Evolutionary conservation across 1,284 basidiomycete genomes (phyloP), one percentile per base, ranked within the genome.

Genomic region (Ustilago xerochloae): DNA sequence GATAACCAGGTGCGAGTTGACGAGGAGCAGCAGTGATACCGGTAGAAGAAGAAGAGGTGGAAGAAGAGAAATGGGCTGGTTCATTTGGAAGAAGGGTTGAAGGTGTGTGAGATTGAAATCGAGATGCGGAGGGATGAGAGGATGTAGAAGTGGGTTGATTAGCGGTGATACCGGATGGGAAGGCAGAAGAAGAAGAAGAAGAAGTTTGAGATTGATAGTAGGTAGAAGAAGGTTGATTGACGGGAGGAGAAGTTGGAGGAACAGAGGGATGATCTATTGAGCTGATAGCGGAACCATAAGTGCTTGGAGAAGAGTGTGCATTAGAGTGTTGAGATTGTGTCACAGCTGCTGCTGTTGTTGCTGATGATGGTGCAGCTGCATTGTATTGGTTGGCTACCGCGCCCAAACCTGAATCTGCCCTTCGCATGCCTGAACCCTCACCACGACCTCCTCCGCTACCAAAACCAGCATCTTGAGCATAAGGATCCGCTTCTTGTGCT

Each of bases 1-100:
- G 78, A 30, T 78, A 78, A 32, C 76, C 74, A 0, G 77, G 78
- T 1, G 71, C 70, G 0, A 79, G 52, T 33, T 72, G 70, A 8
- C 68, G 59, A 0, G 65, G 71, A 7, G 63, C 60, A 12, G 32
- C n/a, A 20, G n/a, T n/a, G n/a, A 16, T 9, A 48, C 24, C 47
- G 24, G 24, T 26, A 39, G 53, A 53, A 8, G 36, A 22, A 20
- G 47, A 53, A 18, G 66, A 26, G 12, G 28, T 7, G 6, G 47
- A 18, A 0, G 59, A 53, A 30, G 69, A 41, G 46, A 67, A 73
- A 9, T 50, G 53, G 18, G 69, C 50, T 1, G 55, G 60, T 49
- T 74, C 59, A 32, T 66, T 29, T 16, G 77, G 67, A n/a, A 75
- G 59, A 32, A 77, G 59, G 0, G 77, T 77, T 18, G 75, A 76